Evolutionary conservation across 2,329 filamentous ascomycete species (phyloP).

Genomic region (Fusarium keratoplasticum): DNA sequence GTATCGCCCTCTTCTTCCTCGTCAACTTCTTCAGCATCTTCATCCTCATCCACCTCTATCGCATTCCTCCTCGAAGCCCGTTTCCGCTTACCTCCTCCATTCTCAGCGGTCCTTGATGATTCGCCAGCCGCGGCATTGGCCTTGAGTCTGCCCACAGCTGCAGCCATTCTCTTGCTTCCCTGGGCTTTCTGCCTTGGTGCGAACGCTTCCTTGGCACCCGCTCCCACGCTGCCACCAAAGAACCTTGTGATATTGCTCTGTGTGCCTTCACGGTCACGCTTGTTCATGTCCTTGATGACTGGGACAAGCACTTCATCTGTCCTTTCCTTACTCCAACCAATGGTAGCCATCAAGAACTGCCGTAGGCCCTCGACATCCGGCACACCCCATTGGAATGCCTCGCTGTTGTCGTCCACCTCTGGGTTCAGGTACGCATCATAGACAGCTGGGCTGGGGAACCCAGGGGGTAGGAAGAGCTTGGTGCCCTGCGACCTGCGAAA

Average conservation of each 20-base stretch:
- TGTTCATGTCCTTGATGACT: constrained; percentile 96
- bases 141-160: constrained; percentile 76
- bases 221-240: constrained; percentile 81
- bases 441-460: constrained; percentile 83
- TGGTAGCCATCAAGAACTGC: constrained; percentile 87
- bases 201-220: constrained; percentile 74
- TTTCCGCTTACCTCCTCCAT: constrained; percentile 41
- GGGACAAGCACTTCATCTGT: constrained; percentile 97
- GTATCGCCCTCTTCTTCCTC: constrained; percentile 18
- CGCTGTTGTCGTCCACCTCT: constrained; percentile 82
- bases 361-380: constrained; percentile 90
- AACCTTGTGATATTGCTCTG: constrained; percentile 97
- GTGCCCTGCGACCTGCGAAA: constrained; percentile 83
- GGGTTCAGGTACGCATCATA: constrained; percentile 86
- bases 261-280: constrained; percentile 86
- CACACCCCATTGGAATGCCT: constrained; percentile 93
- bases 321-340: constrained; percentile 91
- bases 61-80: constrained; percentile 31
- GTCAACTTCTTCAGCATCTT: constrained; percentile 27
- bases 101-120: constrained; percentile 1
- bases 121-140: constrained; percentile 44
- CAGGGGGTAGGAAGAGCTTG: constrained; percentile 86
- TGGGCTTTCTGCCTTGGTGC: constrained; percentile 74
- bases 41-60: constrained; percentile 24
- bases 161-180: constrained; percentile 79